Conservation (phyloP, 176 grass and related monocot species). For the Poa pratensis region DNA sequence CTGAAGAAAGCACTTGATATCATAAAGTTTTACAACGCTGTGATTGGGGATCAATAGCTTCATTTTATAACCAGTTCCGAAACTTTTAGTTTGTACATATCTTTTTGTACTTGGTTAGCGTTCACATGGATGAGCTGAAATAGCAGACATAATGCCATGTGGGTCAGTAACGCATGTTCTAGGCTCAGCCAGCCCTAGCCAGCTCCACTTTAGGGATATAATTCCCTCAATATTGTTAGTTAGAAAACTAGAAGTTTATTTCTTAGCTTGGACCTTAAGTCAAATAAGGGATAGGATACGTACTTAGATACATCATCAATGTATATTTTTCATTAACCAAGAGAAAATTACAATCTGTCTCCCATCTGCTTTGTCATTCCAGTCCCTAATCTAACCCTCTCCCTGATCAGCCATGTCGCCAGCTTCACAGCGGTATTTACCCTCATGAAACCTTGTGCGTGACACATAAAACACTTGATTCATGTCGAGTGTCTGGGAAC, state of each 20-base stretch:
- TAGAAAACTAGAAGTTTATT: neutral
- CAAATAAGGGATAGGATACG: neutral
- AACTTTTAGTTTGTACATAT: conserved; percentile 3
- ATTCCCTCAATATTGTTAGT: neutral
- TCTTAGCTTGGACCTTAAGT: neutral
- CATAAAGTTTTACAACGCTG: neutral
- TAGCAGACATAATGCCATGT: neutral
- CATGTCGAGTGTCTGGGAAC: neutral
- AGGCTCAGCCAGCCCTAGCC: neutral
- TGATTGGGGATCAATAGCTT: neutral
- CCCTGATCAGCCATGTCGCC: neutral
- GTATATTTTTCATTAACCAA: neutral
- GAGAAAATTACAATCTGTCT: neutral
- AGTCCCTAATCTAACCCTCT: neutral
- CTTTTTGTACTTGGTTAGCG: neutral
- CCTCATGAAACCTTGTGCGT: neutral
- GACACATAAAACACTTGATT: neutral
- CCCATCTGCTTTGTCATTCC: neutral
- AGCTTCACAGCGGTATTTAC: neutral
- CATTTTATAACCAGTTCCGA: neutral
- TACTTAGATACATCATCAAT: neutral
- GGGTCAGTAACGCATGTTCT: neutral
- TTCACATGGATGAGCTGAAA: conserved; percentile 23
- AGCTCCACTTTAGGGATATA: too few relatives aligned
- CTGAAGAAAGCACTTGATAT: neutral